Conservation (phyloP, 495 filamentous ascomycete species). For the Aspergillus homomorphus region DNA sequence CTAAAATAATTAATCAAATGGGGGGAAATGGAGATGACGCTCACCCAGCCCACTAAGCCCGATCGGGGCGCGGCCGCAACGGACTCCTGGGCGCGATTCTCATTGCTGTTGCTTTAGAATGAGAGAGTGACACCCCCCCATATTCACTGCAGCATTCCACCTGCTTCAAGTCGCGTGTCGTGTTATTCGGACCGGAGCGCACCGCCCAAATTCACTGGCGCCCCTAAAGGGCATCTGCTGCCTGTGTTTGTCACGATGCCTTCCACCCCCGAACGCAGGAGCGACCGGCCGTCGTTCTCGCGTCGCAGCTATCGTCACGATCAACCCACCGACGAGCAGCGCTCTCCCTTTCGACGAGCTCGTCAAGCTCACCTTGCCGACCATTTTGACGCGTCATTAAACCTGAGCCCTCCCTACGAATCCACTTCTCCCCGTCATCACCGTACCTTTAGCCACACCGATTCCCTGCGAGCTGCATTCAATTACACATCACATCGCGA, state of each 20-base stretch:
- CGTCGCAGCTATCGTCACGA: slow-evolving; percentile 27
- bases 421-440: slow-evolving; percentile 27
- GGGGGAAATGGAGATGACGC: neutral
- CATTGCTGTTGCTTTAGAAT: neutral
- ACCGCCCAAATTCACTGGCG: neutral
- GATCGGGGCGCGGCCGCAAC: neutral
- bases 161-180: neutral
- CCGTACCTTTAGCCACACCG: slow-evolving; percentile 33
- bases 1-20: neutral
- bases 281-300: slow-evolving; percentile 19
- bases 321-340: slow-evolving; percentile 20
- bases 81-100: neutral
- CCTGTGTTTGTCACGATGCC: slow-evolving; percentile 18
- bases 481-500: slow-evolving; percentile 24
- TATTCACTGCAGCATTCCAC: neutral
- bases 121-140: no score
- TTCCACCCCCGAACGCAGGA: slow-evolving; percentile 23
- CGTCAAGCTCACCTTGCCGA: slow-evolving; percentile 27
- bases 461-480: slow-evolving; percentile 39
- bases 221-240: neutral
- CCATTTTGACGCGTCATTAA: slow-evolving; percentile 29
- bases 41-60: neutral
- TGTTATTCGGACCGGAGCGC: neutral
- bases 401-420: slow-evolving; percentile 30
- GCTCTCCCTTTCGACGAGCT: slow-evolving; percentile 38